Conservation (phyloP, 768 basidiomycete species). For the Lactarius tabidus region DNA sequence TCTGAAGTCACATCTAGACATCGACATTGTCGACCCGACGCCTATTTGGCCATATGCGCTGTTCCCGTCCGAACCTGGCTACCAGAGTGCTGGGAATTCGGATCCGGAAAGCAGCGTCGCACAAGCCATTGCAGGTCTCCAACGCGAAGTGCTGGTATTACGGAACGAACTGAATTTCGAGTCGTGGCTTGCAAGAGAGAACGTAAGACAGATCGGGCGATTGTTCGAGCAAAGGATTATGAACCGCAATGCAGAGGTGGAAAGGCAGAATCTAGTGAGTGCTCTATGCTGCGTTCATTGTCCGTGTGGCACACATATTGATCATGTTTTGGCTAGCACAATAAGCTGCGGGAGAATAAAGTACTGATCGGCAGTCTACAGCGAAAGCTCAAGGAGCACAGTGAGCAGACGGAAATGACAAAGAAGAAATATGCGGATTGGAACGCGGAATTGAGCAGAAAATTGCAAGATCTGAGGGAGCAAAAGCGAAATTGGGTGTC, state of each 20-base stretch:
- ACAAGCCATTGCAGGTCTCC: constrained; percentile 65
- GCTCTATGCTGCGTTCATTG: constrained; percentile 14
- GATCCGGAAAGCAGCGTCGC: constrained; percentile 46
- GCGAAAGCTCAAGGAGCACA: constrained; percentile 66
- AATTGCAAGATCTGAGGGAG: constrained; percentile 67
- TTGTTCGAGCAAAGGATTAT: constrained; percentile 70
- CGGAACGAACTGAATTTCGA: constrained; percentile 84
- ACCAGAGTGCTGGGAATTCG: constrained; percentile 23
- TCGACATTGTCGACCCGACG: constrained; percentile 53
- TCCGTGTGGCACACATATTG: constrained; percentile 1
- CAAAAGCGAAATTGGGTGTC: constrained; percentile 74
- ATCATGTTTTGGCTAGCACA: constrained; percentile 48
- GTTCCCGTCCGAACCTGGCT: constrained; percentile 32
- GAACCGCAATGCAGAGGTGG: constrained; percentile 71
- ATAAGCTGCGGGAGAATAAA: constrained; percentile 76
- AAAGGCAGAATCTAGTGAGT: constrained; percentile 75
- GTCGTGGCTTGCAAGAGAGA: constrained; percentile 77
- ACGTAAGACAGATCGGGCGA: constrained; percentile 76
- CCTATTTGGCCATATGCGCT: constrained; percentile 51
- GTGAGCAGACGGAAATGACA: constrained; percentile 63
- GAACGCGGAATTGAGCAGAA: constrained; percentile 77
- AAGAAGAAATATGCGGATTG: constrained; percentile 81
- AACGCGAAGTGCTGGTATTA: constrained; percentile 69
- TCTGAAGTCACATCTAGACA: constrained; percentile 64
- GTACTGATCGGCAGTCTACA: constrained; percentile 63